These are phyloP conservation scores for Diversispora eburnea DNA, from an alignment of 192 early-diverging fungal genomes.

Conservation along the genomic window DNA sequence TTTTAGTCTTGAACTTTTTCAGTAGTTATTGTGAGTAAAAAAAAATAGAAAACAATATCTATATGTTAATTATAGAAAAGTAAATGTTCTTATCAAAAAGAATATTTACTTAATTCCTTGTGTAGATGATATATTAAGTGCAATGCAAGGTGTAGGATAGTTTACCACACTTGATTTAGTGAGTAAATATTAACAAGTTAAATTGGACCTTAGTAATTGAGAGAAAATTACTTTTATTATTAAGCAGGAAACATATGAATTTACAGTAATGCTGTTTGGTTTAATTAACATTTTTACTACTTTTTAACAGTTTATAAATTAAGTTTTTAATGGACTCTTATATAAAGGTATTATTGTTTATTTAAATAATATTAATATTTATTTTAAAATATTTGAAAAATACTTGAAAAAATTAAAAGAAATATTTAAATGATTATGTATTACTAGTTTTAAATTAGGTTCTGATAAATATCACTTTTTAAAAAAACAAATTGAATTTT, in stretches of 20 bases:
- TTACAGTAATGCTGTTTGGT: slow-evolving; percentile 31
- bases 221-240: slow-evolving; percentile 33
- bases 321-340: neutral
- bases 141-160: neutral
- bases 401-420: slow-evolving; percentile 5
- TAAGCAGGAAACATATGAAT: slow-evolving; percentile 21
- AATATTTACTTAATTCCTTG: slow-evolving; percentile 40
- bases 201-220: neutral
- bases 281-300: slow-evolving; percentile 28
- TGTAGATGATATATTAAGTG: slow-evolving; percentile 37
- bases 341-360: slow-evolving; percentile 23
- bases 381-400: no score
- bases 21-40: slow-evolving; percentile 40
- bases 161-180: slow-evolving; percentile 33
- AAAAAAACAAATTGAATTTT: neutral
- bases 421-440: slow-evolving; percentile 1
- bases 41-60: slow-evolving; percentile 32
- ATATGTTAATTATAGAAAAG: neutral
- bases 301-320: slow-evolving; percentile 35
- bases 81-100: slow-evolving; percentile 37
- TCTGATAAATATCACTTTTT: slow-evolving; percentile 10
- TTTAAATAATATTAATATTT: slow-evolving; percentile 35
- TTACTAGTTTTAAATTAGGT: slow-evolving; percentile 9
- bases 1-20: slow-evolving; percentile 7
- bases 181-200: slow-evolving; percentile 28